phyloP scores from a whole-genome alignment of 1,284 basidiomycete genomes.

The Moesziomyces globuligerus region DNA sequence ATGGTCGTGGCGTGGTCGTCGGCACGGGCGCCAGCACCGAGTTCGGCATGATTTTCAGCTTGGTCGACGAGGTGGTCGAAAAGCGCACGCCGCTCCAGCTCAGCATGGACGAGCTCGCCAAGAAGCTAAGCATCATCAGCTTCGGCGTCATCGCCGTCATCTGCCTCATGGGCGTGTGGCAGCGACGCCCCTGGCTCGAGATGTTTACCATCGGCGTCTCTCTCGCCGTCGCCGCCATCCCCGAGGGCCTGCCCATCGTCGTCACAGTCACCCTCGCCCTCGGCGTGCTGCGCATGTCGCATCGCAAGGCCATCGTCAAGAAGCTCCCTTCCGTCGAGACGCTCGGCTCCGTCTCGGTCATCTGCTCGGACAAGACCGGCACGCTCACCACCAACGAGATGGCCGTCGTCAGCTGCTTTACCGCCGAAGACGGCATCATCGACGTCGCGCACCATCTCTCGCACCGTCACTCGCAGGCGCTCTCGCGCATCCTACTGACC shows the following conservation, averaged over 20 bases:
- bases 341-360: constrained; percentile 90
- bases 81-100: constrained; percentile 91
- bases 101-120: constrained; percentile 95
- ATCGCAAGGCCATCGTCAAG: constrained; percentile 94
- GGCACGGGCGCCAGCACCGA: constrained; percentile 90
- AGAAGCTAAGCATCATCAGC: constrained; percentile 86
- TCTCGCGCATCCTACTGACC: constrained; percentile 78
- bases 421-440: constrained; percentile 80
- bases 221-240: constrained; percentile 94
- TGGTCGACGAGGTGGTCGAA: constrained; percentile 98
- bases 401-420: constrained; percentile 87
- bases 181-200: constrained; percentile 89
- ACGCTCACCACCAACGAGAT: constrained; percentile 96
- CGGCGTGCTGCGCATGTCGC: constrained; percentile 92
- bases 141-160: constrained; percentile 94
- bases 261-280: constrained; percentile 96
- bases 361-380: constrained; percentile 98
- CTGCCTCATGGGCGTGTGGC: constrained; percentile 86
- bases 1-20: constrained; percentile 87
- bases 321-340: constrained; percentile 95
- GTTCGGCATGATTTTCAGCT: constrained; percentile 94
- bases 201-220: constrained; percentile 99
- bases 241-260: constrained; percentile 95
- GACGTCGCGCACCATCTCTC: constrained; percentile 70
- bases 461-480: constrained; percentile 67